Evolutionary conservation across 2,329 filamentous ascomycete genomes (phyloP), one percentile per base, ranked within the genome.

Genomic region (Dactylellina leptospora): DNA sequence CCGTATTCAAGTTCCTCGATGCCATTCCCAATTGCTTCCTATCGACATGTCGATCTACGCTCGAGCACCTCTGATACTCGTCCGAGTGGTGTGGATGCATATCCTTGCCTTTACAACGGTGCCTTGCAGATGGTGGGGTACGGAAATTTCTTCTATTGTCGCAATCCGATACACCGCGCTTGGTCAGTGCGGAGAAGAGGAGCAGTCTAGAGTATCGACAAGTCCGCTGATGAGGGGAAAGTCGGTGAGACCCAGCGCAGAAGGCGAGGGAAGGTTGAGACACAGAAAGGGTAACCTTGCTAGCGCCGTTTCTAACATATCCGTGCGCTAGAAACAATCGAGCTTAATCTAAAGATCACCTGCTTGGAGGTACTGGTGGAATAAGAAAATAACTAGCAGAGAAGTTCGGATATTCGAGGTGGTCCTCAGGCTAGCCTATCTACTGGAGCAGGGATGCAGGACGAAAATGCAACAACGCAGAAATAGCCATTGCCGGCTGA

Each of bases 401-500:
- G n/a, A 58, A 47, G 60, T 50, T 66, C 61, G 61, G 61, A 66
- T 58, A 56, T 66, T 66, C 20, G 42, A 58, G 20, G 61, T 66
- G 61, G 61, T 64, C 51, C 40, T 30, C 33, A 30, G 47, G 47
- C 30, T 30, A 30, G 20, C 22, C 20, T 23, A 25, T n/a, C n/a
- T 20, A 11, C 18, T 48, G 44, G 18, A 2, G 25, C 64, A 70
- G 23, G 64, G 64, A 70, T 70, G 23, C 64, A 30, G 56, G 56
- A 44, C 44, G 42, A 56, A 70, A 62, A 55, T 50, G 50, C 64
- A 56, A 69, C 63, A 69, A 70, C 64, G 23, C 56, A 70, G 64
- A 70, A 69, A 70, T 70, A 70, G 42, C 64, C 64, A 70, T 60
- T 70, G 48, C 28, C 64, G 64, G 64, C 64, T 70, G 64, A 70